Conservation (phyloP, 345 rosid species). For the Hibiscus syriacus region DNA sequence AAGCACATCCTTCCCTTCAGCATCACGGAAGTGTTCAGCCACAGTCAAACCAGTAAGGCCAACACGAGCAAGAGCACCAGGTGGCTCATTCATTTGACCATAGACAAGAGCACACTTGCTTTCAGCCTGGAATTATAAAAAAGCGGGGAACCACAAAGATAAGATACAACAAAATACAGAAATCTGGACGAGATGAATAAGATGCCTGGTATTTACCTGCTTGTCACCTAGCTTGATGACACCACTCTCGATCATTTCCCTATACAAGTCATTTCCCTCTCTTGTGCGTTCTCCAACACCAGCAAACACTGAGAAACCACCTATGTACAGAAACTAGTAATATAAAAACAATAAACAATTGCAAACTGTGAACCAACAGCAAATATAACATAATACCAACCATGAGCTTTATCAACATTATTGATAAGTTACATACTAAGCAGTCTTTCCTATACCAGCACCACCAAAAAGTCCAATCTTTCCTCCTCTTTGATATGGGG, state of each 20-base stretch:
- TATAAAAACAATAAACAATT: background rate
- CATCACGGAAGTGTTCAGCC: too few species aligned
- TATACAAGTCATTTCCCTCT: conserved; percentile 96
- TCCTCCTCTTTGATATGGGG: conserved; percentile 99
- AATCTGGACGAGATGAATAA: too few species aligned
- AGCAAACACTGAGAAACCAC: conserved; percentile 99
- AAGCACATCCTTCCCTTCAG: too few species aligned
- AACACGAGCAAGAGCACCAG: background rate
- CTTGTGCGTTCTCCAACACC: conserved; percentile 99
- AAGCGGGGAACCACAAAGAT: background rate
- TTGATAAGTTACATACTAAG: conserved; percentile 97
- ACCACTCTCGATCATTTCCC: conserved; percentile 99
- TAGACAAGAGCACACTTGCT: conserved; percentile 98
- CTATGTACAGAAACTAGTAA: conserved; percentile 85
- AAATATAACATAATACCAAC: conserved; percentile 75
- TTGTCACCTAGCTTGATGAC: conserved; percentile 83
- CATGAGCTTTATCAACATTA: conserved; percentile 94
- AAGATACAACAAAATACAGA: conserved; percentile 15
- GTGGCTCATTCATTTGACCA: conserved; percentile 99
- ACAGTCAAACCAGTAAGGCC: conserved; percentile 18
- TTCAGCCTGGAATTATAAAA: conserved; percentile 45
- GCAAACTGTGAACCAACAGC: conserved; percentile 35
- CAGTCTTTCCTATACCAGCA: conserved; percentile 98
- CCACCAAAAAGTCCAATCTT: conserved; percentile 99
- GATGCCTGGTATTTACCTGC: conserved; percentile 49